Percentiles rank a stretch among this genome's conserved stretches.
Evolutionary conservation across 2,329 filamentous ascomycete species (phyloP).

Genomic region (Stenocarpella maydis): DNA sequence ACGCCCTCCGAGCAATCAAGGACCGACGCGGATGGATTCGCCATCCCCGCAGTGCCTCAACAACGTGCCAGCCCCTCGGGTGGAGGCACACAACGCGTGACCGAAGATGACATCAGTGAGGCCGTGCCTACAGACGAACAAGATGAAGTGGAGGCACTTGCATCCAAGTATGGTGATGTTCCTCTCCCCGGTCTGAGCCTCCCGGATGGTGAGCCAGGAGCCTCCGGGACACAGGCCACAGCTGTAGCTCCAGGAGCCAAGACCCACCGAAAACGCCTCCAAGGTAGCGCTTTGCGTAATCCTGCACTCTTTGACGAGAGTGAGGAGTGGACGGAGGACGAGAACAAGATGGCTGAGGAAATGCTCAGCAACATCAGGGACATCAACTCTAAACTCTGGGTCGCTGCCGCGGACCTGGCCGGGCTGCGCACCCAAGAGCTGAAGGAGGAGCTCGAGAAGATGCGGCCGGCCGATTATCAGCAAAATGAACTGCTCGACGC

Average conservation of each 20-base stretch:
- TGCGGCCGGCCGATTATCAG: constrained; percentile 57
- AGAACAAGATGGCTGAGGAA: constrained; percentile 72
- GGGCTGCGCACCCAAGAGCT: constrained; percentile 36
- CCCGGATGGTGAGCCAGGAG: not conserved
- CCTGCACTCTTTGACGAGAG: constrained; percentile 43
- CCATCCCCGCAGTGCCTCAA: constrained; percentile 63
- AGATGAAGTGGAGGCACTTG: constrained; percentile 44
- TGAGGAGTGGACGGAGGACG: constrained; percentile 66
- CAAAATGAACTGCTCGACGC: constrained; percentile 56
- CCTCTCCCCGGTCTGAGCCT: constrained; percentile 20
- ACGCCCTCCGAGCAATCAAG: constrained; percentile 44
- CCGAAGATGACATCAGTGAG: constrained; percentile 42
- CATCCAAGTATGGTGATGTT: constrained; percentile 53
- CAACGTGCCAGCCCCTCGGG: constrained; percentile 30
- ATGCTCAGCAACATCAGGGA: constrained; percentile 76
- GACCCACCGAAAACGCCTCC: constrained; percentile 32
- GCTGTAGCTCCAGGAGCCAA: constrained; percentile 29
- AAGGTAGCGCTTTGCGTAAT: constrained; percentile 34
- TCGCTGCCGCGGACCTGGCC: constrained; percentile 31
- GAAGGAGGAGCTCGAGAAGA: constrained; percentile 53
- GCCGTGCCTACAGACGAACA: constrained; percentile 36
- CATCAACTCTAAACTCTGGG: constrained; percentile 55
- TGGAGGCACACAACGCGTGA: constrained; percentile 33
- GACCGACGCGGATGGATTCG: constrained; percentile 73
- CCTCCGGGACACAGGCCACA: not conserved